Percentiles rank a stretch among this genome's conserved stretches.
Conservation (phyloP, 2,329 filamentous ascomycete genomes). For the Tolypocladium capitatum region DNA sequence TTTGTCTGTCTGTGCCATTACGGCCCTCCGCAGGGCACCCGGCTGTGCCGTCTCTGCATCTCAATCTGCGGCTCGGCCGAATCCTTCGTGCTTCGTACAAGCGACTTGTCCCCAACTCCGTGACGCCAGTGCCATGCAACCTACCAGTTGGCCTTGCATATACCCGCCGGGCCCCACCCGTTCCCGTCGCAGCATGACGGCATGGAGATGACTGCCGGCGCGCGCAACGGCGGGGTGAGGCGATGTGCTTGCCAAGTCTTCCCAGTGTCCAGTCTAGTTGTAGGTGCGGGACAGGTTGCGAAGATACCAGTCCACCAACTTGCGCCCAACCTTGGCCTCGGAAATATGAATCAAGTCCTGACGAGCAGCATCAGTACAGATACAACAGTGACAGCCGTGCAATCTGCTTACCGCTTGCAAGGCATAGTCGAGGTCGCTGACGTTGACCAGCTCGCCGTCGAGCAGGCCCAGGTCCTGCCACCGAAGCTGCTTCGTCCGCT, state of each 20-base stretch:
- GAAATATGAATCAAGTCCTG: conserved; percentile 96
- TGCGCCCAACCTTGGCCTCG: conserved; percentile 94
- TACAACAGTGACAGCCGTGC: conserved; percentile 9
- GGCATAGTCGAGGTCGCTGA: conserved; percentile 93
- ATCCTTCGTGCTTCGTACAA: conserved; percentile 1
- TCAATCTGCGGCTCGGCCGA: not conserved
- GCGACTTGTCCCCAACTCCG: conserved; percentile 22
- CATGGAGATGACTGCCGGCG: not conserved
- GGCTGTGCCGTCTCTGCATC: not conserved
- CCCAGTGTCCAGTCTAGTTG: conserved; percentile 31
- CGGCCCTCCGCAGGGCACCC: not conserved
- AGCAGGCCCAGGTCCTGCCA: conserved; percentile 81
- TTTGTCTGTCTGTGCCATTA: not conserved
- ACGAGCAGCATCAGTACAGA: conserved; percentile 9
- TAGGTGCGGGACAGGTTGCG: conserved; percentile 93
- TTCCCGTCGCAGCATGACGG: conserved; percentile 6
- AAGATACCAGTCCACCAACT: conserved; percentile 97
- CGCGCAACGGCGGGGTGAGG: not conserved
- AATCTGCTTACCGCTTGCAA: conserved; percentile 69
- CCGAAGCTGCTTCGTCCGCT: conserved; percentile 90
- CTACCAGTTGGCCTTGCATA: conserved; percentile 19
- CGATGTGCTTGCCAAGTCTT: not conserved
- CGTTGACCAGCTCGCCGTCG: conserved; percentile 85
- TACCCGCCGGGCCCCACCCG: conserved; percentile 1
- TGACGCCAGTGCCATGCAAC: conserved; percentile 28